Evolutionary conservation across 2,329 filamentous ascomycete genomes (phyloP).

Genomic region (Lecanicillium sp.): DNA sequence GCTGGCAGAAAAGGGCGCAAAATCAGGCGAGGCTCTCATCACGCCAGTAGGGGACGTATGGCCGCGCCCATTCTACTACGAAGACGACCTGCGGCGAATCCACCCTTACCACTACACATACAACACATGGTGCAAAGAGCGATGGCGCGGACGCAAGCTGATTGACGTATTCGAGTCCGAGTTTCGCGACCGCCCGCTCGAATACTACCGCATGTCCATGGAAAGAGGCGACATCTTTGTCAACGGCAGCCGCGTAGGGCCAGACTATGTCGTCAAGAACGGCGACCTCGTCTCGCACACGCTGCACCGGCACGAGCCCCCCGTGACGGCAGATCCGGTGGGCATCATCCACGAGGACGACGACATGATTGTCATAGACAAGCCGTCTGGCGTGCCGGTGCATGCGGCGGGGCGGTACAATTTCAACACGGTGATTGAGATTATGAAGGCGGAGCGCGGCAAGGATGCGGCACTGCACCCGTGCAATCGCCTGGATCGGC

Average conservation of each 20-base stretch:
- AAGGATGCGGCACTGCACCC: constrained; percentile 50
- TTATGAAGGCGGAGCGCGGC: constrained; percentile 70
- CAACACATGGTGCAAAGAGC: constrained; percentile 88
- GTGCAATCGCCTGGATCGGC: constrained; percentile 86
- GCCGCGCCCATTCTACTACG: constrained; percentile 69
- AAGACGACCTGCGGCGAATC: constrained; percentile 75
- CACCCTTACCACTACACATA: constrained; percentile 88
- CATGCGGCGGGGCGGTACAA: constrained; percentile 94
- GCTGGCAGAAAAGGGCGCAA: constrained; percentile 5
- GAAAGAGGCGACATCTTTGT: constrained; percentile 69
- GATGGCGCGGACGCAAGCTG: constrained; percentile 76
- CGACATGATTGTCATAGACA: constrained; percentile 92
- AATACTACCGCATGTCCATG: constrained; percentile 86
- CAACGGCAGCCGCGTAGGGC: constrained; percentile 63
- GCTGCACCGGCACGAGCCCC: constrained; percentile 90
- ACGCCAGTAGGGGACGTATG: constrained; percentile 29
- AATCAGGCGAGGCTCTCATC: constrained; percentile 14
- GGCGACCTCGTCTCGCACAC: constrained; percentile 90
- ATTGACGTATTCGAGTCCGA: constrained; percentile 86
- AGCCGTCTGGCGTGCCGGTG: constrained; percentile 89
- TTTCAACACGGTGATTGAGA: constrained; percentile 90
- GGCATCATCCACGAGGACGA: constrained; percentile 84
- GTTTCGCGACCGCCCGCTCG: constrained; percentile 77
- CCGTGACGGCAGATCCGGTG: constrained; percentile 73
- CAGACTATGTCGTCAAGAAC: constrained; percentile 69